Conservation (phyloP, 1,139 yeast species). For the Groenewaldozyma sp. region DNA sequence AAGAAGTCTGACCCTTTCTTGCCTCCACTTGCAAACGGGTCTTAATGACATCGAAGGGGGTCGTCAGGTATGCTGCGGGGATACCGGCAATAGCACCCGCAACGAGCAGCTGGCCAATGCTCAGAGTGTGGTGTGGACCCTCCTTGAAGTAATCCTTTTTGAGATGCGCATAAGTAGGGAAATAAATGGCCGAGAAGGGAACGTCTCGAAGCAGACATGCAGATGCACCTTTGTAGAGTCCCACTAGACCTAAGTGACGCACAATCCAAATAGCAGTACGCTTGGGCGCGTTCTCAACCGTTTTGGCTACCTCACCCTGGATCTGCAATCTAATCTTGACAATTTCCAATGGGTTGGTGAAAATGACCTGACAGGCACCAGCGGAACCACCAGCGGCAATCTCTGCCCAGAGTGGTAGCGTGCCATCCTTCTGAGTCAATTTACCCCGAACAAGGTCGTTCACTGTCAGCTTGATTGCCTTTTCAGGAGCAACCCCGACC, state of each 20-base stretch:
- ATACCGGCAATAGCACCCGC: conserved; percentile 97
- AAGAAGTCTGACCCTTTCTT: conserved; percentile 65
- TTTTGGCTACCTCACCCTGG: conserved; percentile 61
- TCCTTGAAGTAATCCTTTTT: conserved; percentile 75
- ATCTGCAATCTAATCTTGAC: conserved; percentile 93
- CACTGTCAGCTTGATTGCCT: conserved; percentile 92
- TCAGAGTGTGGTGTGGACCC: conserved; percentile 60
- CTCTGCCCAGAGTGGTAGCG: conserved; percentile 63
- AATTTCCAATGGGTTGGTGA: conserved; percentile 93
- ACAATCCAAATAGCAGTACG: conserved; percentile 66
- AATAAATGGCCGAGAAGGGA: conserved; percentile 93
- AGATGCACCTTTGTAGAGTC: conserved; percentile 82
- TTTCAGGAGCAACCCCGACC: conserved; percentile 97
- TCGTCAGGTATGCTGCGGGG: conserved; percentile 93
- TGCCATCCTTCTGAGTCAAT: conserved; percentile 48
- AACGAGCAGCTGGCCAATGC: conserved; percentile 71
- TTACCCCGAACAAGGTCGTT: conserved; percentile 79
- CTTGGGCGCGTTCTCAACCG: conserved; percentile 33
- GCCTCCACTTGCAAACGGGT: conserved; percentile 88
- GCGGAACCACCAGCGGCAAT: conserved; percentile 86
- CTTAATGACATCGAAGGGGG: conserved; percentile 95
- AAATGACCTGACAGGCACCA: conserved; percentile 93
- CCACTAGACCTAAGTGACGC: conserved; percentile 68
- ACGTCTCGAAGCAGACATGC: conserved; percentile 95
- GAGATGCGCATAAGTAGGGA: conserved; percentile 93